Base-by-base conservation (phyloP, 1,284 basidiomycete species). In the Leccinum angustisporum region DNA sequence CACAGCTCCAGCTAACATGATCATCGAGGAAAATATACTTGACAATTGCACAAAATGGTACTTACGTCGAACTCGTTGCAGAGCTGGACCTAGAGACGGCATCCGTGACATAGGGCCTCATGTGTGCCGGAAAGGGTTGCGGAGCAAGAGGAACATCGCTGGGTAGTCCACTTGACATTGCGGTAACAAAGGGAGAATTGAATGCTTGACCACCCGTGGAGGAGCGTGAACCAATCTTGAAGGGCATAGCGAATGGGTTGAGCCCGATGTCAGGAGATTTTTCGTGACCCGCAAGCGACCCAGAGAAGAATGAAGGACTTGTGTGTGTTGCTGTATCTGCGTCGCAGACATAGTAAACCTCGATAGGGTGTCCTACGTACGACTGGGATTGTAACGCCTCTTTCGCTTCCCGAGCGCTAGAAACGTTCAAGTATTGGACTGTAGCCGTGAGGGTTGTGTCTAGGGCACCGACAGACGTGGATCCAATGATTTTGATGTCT, bases 321-420 rank as follows among this genome's bases (percentile, higher is more conserved):
- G 64, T 63, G 21, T 66, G 63, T 14, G 62, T 63, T 40, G 64
- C 38, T 18, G 59, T 43, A 27, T 58, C 40, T 33, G 52, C 33
- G 50, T 70, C 62, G 60, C 72, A 76, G 62, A 85, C 67, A 66
- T 81, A 85, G 63, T 80, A 79, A 57, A 76, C 81, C 56, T 78
- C 74, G 57, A 88, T 72, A 60, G 79, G 77, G 61, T 78, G 76
- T 61, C 79, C 80, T 21, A 81, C 82, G 68, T 90, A 90, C 53
- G 77, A 73, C 68, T 90, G 88, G 61, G 82, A 82, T 61, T 83
- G 78, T 56, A 90, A 77, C 50, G 78, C 75, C 30, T 83, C 81
- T 62, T 81, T 85, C 14, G 88, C 88, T 69, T 90, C 88, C 63
- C 79, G 78, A 25, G 88, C 88, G 64, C 81, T 79, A 43, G 75